Evolutionary conservation across 2,329 filamentous ascomycete genomes (phyloP), one percentile per base, ranked within the genome.

Genomic region (Scytalidium sp.): DNA sequence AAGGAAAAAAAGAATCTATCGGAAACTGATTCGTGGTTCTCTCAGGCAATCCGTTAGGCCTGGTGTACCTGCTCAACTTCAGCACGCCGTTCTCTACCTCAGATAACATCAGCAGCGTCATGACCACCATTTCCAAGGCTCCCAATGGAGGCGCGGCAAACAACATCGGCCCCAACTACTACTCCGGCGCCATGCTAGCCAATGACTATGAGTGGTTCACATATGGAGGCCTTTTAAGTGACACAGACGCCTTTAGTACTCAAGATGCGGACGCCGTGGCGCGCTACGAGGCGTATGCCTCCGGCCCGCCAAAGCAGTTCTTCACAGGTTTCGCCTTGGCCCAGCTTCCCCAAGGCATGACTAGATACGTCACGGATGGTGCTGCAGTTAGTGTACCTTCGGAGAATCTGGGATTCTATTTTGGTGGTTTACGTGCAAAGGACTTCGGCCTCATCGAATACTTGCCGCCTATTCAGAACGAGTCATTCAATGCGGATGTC

Each of bases 351-450:
- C 54, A 67, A 3, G 65, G 60, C 6, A 62, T 86, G 4, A 87
- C 79, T 19, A 73, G 79, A 44, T 88, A 86, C 57, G 58, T 89
- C 19, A 79, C 84, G 0, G 82, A 79, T 55, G 86, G 87, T 17
- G 86, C 78, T 2, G 78, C 75, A 1, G 83, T 75, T 10, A 87
- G 73, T 41, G 82, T 80, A 0, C 85, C 85, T 0, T 88, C 84
- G 0, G 86, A 90, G 64, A 84, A 88, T 54, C 75, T 83, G 56
- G 84, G 83, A 0, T 90, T 82, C 71, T 89, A 89, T 57, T 87
- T 90, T 55, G 80, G 82, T 1, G 87, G 87, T 0, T 68, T 85
- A 64, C 76, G 71, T 13, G 74, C 80, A 0, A 64, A 71, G 0
- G 65, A 66, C 11, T 75, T 69, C 58, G 81, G 80, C 0, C 67